Conservation (phyloP, 345 rosid genomes). For the Bruguiera sexangula region DNA sequence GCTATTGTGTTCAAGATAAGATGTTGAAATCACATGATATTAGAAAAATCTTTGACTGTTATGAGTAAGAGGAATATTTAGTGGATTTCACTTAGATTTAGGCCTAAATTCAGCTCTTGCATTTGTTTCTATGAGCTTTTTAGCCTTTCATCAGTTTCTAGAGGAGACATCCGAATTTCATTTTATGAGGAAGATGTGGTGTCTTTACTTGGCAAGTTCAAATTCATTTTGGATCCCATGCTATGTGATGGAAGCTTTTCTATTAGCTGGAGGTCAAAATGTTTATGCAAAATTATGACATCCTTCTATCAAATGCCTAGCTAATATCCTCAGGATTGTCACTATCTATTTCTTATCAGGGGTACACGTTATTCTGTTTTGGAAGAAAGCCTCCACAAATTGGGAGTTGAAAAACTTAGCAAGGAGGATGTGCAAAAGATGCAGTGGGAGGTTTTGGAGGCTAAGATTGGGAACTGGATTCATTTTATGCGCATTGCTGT, state of each 20-base stretch:
- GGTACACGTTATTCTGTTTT: slow-evolving; percentile 75
- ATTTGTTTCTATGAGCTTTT: no score
- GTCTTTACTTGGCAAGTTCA: no score
- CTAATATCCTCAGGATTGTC: not conserved
- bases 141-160: no score
- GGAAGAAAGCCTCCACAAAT: slow-evolving; percentile 81
- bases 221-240: no score
- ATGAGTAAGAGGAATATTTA: no score
- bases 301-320: not conserved
- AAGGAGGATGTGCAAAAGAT: slow-evolving; percentile 97
- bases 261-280: not conserved
- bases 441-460: slow-evolving; percentile 99
- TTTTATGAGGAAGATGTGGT: no score
- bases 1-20: no score
- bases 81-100: no score
- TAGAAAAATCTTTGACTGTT: no score
- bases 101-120: no score
- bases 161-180: no score
- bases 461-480: slow-evolving; percentile 96
- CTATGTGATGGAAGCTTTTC: not conserved
- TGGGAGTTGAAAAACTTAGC: slow-evolving; percentile 95
- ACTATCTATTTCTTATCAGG: slow-evolving; percentile 38
- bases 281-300: not conserved
- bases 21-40: no score
- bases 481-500: slow-evolving; percentile 99